Base-by-base conservation (phyloP, 2,329 filamentous ascomycete genomes). In the Microsporum audouinii region DNA sequence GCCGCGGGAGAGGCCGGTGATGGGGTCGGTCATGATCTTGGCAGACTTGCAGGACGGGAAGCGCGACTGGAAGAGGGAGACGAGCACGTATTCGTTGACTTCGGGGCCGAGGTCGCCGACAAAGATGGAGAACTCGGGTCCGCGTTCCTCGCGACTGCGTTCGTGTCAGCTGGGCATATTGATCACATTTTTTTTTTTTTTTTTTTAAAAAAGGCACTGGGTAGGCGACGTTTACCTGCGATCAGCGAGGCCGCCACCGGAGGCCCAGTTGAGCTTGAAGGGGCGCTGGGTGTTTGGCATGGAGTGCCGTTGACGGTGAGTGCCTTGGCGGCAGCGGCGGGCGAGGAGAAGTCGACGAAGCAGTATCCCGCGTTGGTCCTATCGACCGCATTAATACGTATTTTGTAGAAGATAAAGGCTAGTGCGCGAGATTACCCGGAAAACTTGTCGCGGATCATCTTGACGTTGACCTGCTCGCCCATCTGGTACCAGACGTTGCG, bases 221-320 rank as follows among this genome's bases (percentile, higher is more conserved):
- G 14, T 1, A 14, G 14, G 36, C 8, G 2, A 53, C 74, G 68
- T 17, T 17, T 79, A 89, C 88, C 89, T 88, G 74, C 94, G 88
- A 76, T 99, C 94, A 67, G 95, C 89, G 47, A 99, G 83, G 62
- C 94, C 94, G 71, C 94, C 94, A 67, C 94, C 94, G 66, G 91
- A 96, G 67, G 94, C 94, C 94, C 94, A 99, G 84, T 99, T 99
- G 63, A 99, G 85, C 82, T 97, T 97, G 84, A 99, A 99, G 57
- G 90, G 87, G 49, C 94, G 90, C 69, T 88, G 88, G 64, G 91
- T 95, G 82, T 96, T 96, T 53, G 92, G 91, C 67, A 99, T 95
- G 56, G 75, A 61, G 85, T 87, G 57, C 94, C 92, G 73, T 96
- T 97, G 57, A 97, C 81, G 55, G 81, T 80, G n/a, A 99, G 83